Evolutionary conservation across 805 yeast species (phyloP), one percentile per base, ranked within the genome.

Genomic region (Myxozyma udenii): DNA sequence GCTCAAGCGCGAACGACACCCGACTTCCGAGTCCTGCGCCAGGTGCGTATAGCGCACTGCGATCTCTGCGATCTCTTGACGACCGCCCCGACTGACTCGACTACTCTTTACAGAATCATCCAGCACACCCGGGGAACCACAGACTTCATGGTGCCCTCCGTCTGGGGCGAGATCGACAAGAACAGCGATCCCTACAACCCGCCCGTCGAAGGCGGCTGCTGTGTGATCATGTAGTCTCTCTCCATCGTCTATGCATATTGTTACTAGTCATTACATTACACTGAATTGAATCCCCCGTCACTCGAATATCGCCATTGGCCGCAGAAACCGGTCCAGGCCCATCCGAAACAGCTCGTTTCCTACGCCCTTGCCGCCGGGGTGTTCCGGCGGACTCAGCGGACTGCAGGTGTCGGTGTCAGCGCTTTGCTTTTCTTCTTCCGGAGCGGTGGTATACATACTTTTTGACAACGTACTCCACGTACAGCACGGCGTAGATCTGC

Each of bases 351-450:
- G 69, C 55, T 74, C 77, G 62, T 81, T 85, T 39, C 72, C 71
- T 37, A 86, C 79, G 47, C 74, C 77, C 37, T 71, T 74, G 0
- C 75, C 78, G 6, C 74, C 76, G 26, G 68, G 60, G 62, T 79
- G 83, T 62, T 83, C 88, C 6, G 83, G 78, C 1, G 81, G 83
- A 45, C 78, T 68, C 46, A 79, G 63, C 9, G 80, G 78, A 53
- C 67, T 67, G 35, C 14, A 50, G 18, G 2, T 16, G 21, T 28
- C 33, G 12, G 22, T 22, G 44, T 43, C 42, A 44, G 41, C 25
- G 3, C 12, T 12, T 22, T 33, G 22, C 14, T n/a, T 24, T 41
- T 11, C 16, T 4, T n/a, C 4, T 37, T 1, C 44, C 19, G 5
- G 26, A 62, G 37, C 68, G 63, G 12, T 64, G 63, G 9, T 9